Percentiles rank a stretch among this genome's conserved stretches.
These are phyloP conservation scores for Omphalea diandra DNA, from an alignment of 441 rosid species.

Conservation along the genomic window DNA sequence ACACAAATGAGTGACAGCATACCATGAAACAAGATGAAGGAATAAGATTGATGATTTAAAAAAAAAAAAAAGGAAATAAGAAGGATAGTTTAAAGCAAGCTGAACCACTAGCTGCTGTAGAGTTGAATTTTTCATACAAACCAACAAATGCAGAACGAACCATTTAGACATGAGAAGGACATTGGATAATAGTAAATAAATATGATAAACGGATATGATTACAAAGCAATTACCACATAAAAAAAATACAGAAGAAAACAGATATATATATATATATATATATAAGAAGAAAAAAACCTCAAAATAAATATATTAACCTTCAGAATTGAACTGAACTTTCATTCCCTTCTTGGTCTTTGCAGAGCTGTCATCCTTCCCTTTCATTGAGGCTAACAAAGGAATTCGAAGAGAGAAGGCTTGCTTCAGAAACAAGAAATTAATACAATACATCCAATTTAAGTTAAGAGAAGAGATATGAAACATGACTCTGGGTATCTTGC, in stretches of 20 bases:
- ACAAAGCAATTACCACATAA: background rate
- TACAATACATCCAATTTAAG: background rate
- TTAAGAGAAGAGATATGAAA: background rate
- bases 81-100: background rate
- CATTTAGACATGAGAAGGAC: background rate
- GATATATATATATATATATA: too few species aligned
- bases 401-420: slow-evolving; percentile 6
- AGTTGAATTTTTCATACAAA: slow-evolving; percentile 33
- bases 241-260: background rate
- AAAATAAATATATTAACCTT: slow-evolving; percentile 34
- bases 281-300: background rate
- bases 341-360: slow-evolving; percentile 50
- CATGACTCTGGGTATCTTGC: background rate
- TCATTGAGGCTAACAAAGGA: slow-evolving; percentile 27
- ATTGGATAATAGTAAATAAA: background rate
- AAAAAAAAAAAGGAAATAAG: slow-evolving; percentile 7
- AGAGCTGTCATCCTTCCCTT: slow-evolving; percentile 53
- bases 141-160: slow-evolving; percentile 23
- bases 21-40: background rate
- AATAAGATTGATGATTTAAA: background rate
- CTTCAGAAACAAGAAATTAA: background rate
- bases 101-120: slow-evolving; percentile 36
- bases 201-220: background rate
- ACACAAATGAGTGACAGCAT: background rate
- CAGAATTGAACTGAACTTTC: slow-evolving; percentile 51